Base-by-base conservation (phyloP, 768 basidiomycete species). In the Epithele typhae region DNA sequence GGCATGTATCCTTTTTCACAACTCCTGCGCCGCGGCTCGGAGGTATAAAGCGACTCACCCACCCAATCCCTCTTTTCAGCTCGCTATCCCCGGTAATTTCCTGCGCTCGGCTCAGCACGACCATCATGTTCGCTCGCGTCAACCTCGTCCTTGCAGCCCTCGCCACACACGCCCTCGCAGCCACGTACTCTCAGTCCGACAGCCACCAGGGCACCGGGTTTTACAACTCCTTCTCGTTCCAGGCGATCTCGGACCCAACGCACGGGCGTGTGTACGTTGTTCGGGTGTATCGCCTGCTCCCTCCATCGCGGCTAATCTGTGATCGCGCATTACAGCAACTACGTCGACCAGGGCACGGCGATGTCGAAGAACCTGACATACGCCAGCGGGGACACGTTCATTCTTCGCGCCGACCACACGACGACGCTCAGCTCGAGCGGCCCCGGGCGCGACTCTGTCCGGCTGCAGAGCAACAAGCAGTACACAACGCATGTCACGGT, bases 251-350 rank as follows among this genome's bases (percentile, higher is more conserved):
- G 1, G 84, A 85, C 56, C 82, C 83, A 4, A 84, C 83, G 6
- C 69, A 82, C 51, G 83, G 83, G 23, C 70, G 82, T 43, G 84
- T 87, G 83, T 83, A 61, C 55, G 77, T 19, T 19, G n/a, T n/a
- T n/a, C n/a, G n/a, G 25, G n/a, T n/a, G 15, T 38, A 12, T 37
- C 35, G n/a, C n/a, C n/a, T n/a, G 12, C 27, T 38, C 30, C n/a
- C n/a, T 15, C 19, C 35, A 25, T 36, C 35, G 8, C 18, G 12
- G 9, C 6, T n/a, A 17, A 36, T 36, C n/a, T 19, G 6, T 6
- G 8, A 19, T 19, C 18, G 35, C 35, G 8, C n/a, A n/a, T 15
- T 17, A 19, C 39, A 75, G 70, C 30, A 68, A 70, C 48, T 78
- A 77, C 47, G 71, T 78, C 45, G 52, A 58, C 49, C 62, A 73